Evolutionary conservation across 1,139 yeast genomes (phyloP).

Genomic region (Candida frijolesensis): DNA sequence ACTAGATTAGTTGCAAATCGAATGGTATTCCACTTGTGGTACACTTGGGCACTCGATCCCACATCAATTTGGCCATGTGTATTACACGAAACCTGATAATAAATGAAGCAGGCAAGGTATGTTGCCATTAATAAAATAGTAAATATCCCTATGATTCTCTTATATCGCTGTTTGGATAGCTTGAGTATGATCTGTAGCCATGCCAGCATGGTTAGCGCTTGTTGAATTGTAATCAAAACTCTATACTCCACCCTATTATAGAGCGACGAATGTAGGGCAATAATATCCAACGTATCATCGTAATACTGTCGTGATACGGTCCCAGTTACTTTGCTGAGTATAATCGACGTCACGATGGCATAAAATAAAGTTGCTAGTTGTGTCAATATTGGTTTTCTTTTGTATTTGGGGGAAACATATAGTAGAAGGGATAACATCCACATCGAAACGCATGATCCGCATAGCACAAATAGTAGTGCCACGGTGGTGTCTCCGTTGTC

Average conservation of each 20-base stretch:
- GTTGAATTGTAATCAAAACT: slow-evolving; percentile 32
- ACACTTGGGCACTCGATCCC: slow-evolving; percentile 1
- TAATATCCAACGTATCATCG: slow-evolving; percentile 39
- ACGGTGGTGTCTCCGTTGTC: slow-evolving; percentile 48
- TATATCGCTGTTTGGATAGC: slow-evolving; percentile 25
- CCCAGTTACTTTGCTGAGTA: slow-evolving; percentile 38
- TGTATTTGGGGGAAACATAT: slow-evolving; percentile 47
- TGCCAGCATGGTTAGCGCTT: slow-evolving; percentile 39
- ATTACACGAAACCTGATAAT: slow-evolving; percentile 18
- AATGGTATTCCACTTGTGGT: slow-evolving; percentile 27
- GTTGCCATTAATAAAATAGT: slow-evolving; percentile 24
- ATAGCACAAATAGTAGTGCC: slow-evolving; percentile 43
- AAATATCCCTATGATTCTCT: slow-evolving; percentile 20
- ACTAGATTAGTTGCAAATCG: slow-evolving; percentile 25
- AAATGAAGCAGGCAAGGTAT: slow-evolving; percentile 21
- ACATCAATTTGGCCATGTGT: slow-evolving; percentile 9
- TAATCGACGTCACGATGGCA: slow-evolving; percentile 45
- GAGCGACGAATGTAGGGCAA: slow-evolving; percentile 31
- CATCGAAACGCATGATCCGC: slow-evolving; percentile 47
- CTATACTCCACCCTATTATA: slow-evolving; percentile 32
- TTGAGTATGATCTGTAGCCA: slow-evolving; percentile 39
- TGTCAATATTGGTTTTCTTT: slow-evolving; percentile 48
- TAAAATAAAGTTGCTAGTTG: slow-evolving; percentile 49
- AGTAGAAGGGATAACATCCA: slow-evolving; percentile 58
- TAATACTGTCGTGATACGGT: slow-evolving; percentile 38